Evolutionary conservation across 169 alveolate species (phyloP).

Genomic region (Cryptosporidium viatorum): DNA sequence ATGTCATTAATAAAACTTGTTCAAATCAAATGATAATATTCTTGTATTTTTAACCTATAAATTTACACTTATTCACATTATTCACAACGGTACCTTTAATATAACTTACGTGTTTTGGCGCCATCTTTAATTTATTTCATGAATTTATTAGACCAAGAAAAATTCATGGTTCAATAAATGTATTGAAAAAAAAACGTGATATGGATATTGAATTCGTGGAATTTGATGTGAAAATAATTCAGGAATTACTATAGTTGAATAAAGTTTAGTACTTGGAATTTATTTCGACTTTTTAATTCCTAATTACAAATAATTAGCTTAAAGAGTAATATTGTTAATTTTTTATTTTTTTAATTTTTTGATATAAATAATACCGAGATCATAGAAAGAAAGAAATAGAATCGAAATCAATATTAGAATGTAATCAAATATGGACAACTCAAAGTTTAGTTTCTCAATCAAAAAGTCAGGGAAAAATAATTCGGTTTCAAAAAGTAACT

Average conservation of each 20-base stretch:
- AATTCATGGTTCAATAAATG: no score
- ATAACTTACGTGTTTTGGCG: neutral
- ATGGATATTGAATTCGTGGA: neutral
- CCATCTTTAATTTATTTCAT: neutral
- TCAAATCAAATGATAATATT: neutral
- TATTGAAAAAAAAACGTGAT: no score
- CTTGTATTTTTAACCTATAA: neutral
- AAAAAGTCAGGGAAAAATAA: neutral
- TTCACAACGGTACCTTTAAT: neutral
- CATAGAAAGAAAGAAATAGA: neutral
- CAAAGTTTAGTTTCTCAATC: conserved; percentile 4
- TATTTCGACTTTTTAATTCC: no score
- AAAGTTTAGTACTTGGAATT: neutral
- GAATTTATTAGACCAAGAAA: neutral
- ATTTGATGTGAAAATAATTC: no score
- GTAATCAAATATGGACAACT: neutral
- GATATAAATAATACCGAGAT: neutral
- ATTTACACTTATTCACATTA: neutral
- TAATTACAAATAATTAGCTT: no score
- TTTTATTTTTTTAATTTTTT: neutral
- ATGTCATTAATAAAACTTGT: neutral
- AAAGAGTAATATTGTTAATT: no score
- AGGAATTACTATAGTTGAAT: neutral
- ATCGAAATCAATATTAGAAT: no score
- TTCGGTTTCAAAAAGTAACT: neutral